Evolutionary conservation across 78 protist species (phyloP).

Genomic region (Dictyostelium capitatum): DNA sequence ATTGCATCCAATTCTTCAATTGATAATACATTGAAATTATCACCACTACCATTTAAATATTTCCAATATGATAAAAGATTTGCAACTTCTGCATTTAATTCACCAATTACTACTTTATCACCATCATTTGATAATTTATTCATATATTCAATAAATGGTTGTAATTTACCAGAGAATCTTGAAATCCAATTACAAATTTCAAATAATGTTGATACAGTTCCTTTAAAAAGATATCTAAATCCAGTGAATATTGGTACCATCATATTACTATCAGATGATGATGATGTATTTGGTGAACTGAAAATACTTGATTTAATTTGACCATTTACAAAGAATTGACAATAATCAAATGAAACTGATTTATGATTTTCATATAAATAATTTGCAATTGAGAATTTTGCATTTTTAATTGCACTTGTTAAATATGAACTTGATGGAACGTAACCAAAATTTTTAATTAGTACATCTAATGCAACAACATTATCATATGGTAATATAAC

Average conservation of each 20-base stretch:
- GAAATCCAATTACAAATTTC: neutral
- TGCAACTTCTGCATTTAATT: neutral
- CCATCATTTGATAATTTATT: neutral
- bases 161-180: neutral
- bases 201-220: neutral
- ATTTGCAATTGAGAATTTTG: neutral
- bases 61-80: neutral
- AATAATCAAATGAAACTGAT: neutral
- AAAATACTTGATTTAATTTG: neutral
- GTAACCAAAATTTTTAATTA: neutral
- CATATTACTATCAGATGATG: neutral
- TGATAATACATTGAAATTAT: neutral
- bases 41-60: neutral
- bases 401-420: neutral
- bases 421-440: neutral
- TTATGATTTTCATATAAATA: slow-evolving; percentile 5
- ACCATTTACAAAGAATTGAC: neutral
- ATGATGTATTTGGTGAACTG: neutral
- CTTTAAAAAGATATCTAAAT: neutral
- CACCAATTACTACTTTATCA: neutral
- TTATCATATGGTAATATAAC: neutral
- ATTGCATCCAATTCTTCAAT: neutral
- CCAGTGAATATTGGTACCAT: neutral
- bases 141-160: neutral
- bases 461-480: neutral